phyloP scores from a whole-genome alignment of 148 eudicot species.

The Drosera capensis region DNA sequence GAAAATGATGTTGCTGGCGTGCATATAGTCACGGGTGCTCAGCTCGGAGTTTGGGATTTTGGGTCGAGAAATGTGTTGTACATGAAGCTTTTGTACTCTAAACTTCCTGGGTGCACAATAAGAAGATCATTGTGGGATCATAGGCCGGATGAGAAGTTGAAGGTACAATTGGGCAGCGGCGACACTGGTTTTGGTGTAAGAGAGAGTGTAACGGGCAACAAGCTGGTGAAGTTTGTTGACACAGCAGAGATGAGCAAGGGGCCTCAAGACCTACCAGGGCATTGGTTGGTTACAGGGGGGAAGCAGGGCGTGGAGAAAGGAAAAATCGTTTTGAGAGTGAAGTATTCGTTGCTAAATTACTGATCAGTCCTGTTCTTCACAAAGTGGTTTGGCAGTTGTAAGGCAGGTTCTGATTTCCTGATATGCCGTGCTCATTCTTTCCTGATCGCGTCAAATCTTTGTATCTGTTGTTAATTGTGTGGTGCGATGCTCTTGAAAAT shows the following conservation, averaged over 20 bases:
- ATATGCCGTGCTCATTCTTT: too few species aligned
- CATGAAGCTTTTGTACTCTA: constrained; percentile 76
- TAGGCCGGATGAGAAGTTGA: constrained; percentile 27
- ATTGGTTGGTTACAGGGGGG: constrained; percentile 90
- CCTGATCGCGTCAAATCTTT: too few species aligned
- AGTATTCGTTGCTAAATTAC: constrained; percentile 80
- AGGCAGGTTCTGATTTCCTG: too few species aligned
- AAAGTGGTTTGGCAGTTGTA: neutral
- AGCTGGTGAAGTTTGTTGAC: constrained; percentile 63
- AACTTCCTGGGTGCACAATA: constrained; percentile 72
- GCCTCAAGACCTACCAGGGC: constrained; percentile 73
- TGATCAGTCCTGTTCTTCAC: constrained; percentile 10
- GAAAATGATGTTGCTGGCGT: constrained; percentile 53
- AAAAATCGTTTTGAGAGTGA: constrained; percentile 67
- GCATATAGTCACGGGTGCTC: constrained; percentile 79
- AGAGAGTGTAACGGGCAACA: constrained; percentile 24
- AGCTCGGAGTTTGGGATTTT: constrained; percentile 94
- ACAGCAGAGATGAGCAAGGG: constrained; percentile 77
- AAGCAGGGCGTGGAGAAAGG: constrained; percentile 87
- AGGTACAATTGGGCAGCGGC: constrained; percentile 5
- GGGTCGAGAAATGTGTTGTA: constrained; percentile 81
- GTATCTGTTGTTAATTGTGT: too few species aligned
- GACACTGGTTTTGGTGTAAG: constrained; percentile 25
- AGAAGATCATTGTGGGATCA: constrained; percentile 87
- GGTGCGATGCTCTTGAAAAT: too few species aligned